Evolutionary conservation across 139 green algal genomes (phyloP).

Genomic region (Chlamydomonas schloesseri): DNA sequence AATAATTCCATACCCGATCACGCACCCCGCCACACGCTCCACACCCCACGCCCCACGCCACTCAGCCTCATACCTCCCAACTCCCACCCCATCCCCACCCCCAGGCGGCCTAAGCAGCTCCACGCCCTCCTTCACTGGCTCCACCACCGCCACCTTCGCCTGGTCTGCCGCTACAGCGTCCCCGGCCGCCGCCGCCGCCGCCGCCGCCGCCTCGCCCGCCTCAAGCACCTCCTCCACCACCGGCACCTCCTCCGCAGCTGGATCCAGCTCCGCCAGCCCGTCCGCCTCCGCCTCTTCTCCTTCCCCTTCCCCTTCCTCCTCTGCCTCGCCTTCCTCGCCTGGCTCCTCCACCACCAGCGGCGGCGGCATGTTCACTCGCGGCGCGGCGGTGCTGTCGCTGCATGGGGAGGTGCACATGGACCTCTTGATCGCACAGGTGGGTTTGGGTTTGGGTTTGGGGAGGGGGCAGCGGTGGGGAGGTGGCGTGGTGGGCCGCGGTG

Average conservation of each 20-base stretch:
- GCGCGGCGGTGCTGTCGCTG: slow-evolving; percentile 61
- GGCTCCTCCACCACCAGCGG: no score
- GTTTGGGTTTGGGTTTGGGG: background rate
- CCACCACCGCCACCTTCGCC: slow-evolving; percentile 13
- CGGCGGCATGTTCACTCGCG: slow-evolving; percentile 33
- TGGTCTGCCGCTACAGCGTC: background rate
- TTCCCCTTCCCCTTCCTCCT: no score
- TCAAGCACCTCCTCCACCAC: background rate
- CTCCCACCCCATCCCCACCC: background rate
- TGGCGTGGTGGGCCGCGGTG: no score
- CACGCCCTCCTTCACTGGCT: background rate
- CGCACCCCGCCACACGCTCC: background rate
- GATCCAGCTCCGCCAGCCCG: no score
- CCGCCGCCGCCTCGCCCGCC: background rate
- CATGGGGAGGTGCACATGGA: slow-evolving; percentile 64
- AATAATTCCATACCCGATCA: no score
- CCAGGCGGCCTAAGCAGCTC: slow-evolving; percentile 34
- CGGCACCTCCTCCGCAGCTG: background rate
- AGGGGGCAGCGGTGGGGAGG: background rate
- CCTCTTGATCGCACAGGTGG: slow-evolving; percentile 68
- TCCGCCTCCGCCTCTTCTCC: no score
- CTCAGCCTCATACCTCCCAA: background rate
- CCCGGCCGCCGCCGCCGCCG: background rate
- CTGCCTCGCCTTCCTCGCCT: no score
- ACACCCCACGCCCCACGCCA: no score